Conservation (phyloP, 176 grass and related monocot genomes). For the Oryza brachyantha region DNA sequence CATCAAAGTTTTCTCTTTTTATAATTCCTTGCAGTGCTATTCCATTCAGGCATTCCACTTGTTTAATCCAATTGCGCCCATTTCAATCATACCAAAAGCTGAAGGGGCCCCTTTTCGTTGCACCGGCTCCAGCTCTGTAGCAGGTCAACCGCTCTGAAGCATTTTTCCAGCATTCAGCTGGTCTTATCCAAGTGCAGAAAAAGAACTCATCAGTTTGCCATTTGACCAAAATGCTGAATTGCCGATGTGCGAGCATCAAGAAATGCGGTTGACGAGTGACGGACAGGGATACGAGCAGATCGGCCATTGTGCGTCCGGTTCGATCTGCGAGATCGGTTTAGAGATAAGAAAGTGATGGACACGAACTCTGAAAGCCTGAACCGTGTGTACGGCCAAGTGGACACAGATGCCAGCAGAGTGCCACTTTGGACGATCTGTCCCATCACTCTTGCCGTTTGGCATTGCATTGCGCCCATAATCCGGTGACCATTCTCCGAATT, state of each 20-base stretch:
- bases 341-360: conserved; percentile 35
- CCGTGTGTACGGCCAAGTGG: background rate
- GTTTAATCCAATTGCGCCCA: background rate
- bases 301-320: conserved; percentile 4
- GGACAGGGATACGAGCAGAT: background rate
- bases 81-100: background rate
- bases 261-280: background rate
- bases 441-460: background rate
- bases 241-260: conserved; percentile 5
- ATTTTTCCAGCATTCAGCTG: background rate
- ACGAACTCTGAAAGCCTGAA: background rate
- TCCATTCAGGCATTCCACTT: conserved; percentile 6
- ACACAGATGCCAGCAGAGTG: background rate
- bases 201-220: background rate
- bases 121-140: background rate
- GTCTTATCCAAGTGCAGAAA: background rate
- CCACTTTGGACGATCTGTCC: background rate
- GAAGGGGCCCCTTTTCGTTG: background rate
- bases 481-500: background rate
- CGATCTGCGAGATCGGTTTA: conserved; percentile 3
- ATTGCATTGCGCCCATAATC: background rate
- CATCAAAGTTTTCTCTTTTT: background rate
- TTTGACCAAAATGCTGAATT: background rate
- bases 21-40: background rate
- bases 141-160: conserved; percentile 32